Percentiles rank a stretch among this genome's conserved stretches.
phyloP scores from a whole-genome alignment of 2,329 filamentous ascomycete species.

The Ophiostoma piceae region DNA sequence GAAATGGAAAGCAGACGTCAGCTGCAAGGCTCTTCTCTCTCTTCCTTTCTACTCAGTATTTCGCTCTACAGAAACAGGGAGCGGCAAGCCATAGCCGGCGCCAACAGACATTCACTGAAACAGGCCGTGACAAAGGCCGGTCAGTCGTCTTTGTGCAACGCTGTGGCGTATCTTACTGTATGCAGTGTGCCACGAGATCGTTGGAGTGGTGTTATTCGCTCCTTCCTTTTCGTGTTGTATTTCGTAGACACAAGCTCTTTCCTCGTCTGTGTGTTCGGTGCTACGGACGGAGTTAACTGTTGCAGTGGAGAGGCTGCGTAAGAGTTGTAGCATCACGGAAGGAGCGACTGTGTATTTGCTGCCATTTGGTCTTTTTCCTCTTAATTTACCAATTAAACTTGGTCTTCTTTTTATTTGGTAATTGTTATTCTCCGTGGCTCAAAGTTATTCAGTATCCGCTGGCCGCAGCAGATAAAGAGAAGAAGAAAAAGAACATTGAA shows the following conservation, averaged over 20 bases:
- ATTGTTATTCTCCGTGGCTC: neutral
- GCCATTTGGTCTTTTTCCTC: neutral
- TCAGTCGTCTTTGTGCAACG: neutral
- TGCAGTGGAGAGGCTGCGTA: constrained; percentile 9
- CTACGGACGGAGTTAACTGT: constrained; percentile 7
- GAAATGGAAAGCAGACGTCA: neutral
- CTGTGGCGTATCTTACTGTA: neutral
- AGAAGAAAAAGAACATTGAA: too few relatives aligned
- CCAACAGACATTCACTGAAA: constrained; percentile 4
- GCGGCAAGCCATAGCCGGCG: neutral
- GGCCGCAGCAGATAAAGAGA: neutral
- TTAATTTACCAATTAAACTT: neutral
- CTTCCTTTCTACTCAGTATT: too few relatives aligned
- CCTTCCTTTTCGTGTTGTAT: neutral
- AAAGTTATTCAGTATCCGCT: neutral
- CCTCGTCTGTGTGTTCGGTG: too few relatives aligned
- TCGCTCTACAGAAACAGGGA: neutral
- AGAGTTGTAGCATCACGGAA: neutral
- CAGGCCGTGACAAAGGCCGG: neutral
- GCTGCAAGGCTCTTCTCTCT: neutral
- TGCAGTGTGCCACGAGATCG: neutral
- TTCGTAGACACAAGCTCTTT: too few relatives aligned
- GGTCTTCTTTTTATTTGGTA: neutral
- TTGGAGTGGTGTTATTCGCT: neutral
- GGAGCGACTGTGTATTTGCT: neutral